Conservation (phyloP, 2,329 filamentous ascomycete genomes). For the Xylariaceae sp. region DNA sequence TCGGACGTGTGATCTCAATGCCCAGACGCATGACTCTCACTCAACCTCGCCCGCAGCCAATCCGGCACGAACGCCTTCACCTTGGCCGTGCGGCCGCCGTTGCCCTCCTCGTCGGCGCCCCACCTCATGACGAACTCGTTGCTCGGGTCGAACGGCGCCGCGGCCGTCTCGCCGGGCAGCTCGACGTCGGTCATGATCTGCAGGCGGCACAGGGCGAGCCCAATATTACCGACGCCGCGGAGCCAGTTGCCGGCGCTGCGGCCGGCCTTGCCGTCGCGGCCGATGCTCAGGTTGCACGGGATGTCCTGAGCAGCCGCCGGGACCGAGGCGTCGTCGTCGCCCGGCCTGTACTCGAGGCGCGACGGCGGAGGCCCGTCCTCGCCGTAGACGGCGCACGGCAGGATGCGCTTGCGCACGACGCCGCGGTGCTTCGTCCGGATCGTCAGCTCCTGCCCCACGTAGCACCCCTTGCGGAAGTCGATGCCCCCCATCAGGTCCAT, state of each 20-base stretch:
- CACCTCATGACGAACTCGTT: conserved; percentile 65
- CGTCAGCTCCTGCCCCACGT: conserved; percentile 94
- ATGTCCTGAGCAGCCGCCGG: too few relatives aligned
- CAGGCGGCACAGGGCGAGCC: conserved; percentile 81
- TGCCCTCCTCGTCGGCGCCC: conserved; percentile 44
- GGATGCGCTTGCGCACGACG: conserved; percentile 85
- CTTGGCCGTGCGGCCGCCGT: conserved; percentile 47
- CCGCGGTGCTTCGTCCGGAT: conserved; percentile 94
- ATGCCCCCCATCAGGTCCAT: conserved; percentile 84
- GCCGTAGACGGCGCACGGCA: conserved; percentile 75
- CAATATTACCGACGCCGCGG: conserved; percentile 78
- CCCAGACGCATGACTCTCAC: not conserved
- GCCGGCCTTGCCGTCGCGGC: conserved; percentile 56
- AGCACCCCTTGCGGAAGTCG: conserved; percentile 95
- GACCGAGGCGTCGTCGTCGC: conserved; percentile 35
- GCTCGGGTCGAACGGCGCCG: conserved; percentile 60
- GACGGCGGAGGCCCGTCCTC: conserved; percentile 39
- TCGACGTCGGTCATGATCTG: conserved; percentile 86
- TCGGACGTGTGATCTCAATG: too few relatives aligned
- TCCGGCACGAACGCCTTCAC: conserved; percentile 82
- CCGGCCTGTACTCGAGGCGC: not conserved
- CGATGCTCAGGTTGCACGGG: conserved; percentile 57
- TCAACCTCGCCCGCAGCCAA: conserved; percentile 62
- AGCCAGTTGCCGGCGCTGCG: conserved; percentile 83
- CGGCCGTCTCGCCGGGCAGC: conserved; percentile 68